These are phyloP conservation scores for Alternaria hordeiaustralica DNA, from an alignment of 2,329 filamentous ascomycete genomes.

Conservation along the genomic window DNA sequence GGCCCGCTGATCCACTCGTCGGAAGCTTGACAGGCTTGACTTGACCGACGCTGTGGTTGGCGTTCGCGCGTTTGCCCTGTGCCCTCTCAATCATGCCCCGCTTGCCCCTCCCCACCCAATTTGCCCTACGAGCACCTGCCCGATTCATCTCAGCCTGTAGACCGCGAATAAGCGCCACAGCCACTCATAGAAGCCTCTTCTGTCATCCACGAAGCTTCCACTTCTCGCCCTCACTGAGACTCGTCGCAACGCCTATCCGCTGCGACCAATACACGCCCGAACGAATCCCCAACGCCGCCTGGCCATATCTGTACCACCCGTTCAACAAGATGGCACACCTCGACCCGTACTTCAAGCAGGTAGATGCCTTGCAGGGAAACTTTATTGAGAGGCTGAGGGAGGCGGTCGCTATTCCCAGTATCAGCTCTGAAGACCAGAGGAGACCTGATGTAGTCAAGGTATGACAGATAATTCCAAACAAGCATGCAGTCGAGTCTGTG, in stretches of 20 bases:
- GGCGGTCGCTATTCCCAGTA: constrained; percentile 94
- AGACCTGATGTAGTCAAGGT: constrained; percentile 88
- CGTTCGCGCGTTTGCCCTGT: not conserved
- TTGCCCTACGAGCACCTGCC: constrained; percentile 35
- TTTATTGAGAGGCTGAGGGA: constrained; percentile 91
- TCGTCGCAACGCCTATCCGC: constrained; percentile 13
- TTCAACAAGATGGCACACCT: constrained; percentile 80
- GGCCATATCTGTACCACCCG: constrained; percentile 58
- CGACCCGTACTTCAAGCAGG: constrained; percentile 91
- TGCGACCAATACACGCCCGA: constrained; percentile 25
- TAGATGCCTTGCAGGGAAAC: constrained; percentile 76
- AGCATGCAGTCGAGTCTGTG: not conserved
- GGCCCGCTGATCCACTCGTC: constrained; percentile 3
- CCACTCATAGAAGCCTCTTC: not conserved
- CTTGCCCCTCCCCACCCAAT: constrained; percentile 27
- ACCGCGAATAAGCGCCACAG: constrained; percentile 41
- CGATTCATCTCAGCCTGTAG: constrained; percentile 32
- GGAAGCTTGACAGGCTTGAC: constrained; percentile 14
- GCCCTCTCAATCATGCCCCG: constrained; percentile 21
- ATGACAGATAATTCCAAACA: not conserved
- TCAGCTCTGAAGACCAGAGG: constrained; percentile 89
- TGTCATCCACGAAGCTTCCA: constrained; percentile 17
- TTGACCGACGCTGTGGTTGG: not conserved
- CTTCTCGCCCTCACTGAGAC: constrained; percentile 13
- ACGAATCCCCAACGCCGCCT: constrained; percentile 37